These are phyloP conservation scores for Camelina sativa DNA, from an alignment of 345 rosid species.

Conservation along the genomic window DNA sequence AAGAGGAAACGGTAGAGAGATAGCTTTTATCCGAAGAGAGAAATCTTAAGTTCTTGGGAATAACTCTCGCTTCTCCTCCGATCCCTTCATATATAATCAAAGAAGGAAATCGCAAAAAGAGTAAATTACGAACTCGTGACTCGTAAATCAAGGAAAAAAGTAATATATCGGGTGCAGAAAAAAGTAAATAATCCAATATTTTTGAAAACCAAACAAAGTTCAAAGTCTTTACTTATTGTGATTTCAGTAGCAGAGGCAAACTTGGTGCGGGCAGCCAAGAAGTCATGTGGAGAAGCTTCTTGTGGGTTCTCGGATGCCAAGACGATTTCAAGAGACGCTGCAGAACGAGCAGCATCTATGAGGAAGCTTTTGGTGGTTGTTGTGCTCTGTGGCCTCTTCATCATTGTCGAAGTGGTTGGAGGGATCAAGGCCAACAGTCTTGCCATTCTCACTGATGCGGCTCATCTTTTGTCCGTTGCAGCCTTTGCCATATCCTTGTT, in stretches of 20 bases:
- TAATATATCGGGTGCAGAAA: too few relatives aligned
- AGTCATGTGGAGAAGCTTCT: conserved; percentile 24
- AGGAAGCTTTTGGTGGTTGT: conserved; percentile 30
- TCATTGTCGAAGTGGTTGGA: conserved; percentile 56
- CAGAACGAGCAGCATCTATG: conserved; percentile 48
- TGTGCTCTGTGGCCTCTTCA: background rate
- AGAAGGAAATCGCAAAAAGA: background rate
- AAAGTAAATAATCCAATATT: too few relatives aligned
- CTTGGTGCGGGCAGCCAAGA: background rate
- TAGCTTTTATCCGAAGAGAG: background rate
- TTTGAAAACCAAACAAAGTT: too few relatives aligned
- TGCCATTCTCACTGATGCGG: conserved; percentile 65
- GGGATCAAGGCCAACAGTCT: conserved; percentile 71
- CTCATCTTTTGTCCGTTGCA: conserved; percentile 64
- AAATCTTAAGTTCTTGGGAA: background rate
- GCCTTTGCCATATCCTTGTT: conserved; percentile 65
- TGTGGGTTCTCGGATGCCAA: conserved; percentile 16
- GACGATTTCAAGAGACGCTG: conserved; percentile 41
- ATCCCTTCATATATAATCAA: background rate
- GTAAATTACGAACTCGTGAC: background rate
- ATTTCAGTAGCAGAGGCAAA: background rate
- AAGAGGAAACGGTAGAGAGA: background rate
- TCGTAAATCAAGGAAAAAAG: too few relatives aligned
- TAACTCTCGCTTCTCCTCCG: background rate
- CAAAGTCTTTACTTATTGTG: background rate